Base-by-base conservation (phyloP, 140 eudicot genomes). In the Anethum foeniculum region DNA sequence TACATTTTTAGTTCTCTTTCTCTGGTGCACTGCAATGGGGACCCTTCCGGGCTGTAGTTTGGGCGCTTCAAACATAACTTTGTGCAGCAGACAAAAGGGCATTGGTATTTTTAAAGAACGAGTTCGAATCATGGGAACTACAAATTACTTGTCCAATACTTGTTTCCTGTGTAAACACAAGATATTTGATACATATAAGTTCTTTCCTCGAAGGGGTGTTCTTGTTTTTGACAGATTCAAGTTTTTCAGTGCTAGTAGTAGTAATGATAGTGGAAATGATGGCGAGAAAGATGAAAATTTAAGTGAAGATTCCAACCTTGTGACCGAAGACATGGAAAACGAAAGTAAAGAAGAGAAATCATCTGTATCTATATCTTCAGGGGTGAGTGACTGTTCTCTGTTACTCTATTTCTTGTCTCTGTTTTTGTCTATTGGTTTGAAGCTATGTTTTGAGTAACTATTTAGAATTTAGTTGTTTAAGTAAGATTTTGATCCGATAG, bases 221-320 rank as follows among this genome's bases (percentile, higher is more conserved):
- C 46, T 41, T 41, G 9, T 3, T 41, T 41, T 41, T 68, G n/a
- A 19, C 19, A 21, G 86, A 82, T 43, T 86, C 82, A 76, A 80
- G 73, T 71, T 90, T 30, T 82, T 51, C 71, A 75, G 84, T 46
- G 14, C 79, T 56, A 83, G 68, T 83, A 83, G 68, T 83, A 82
- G 82, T 15, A 82, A 41, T 46, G 51, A 1, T 19, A 62, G 84
- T 15, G 60, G 46, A 56, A 82, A 79, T 25, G 77, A 71, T 28
- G 85, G 76, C 5, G 86, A 41, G 18, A 85, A 84, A 47, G 86
- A 84, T 6, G 80, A 28, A 10, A 88, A 87, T 54, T 28, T 25
- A 82, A 71, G 82, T 30, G 82, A 82, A 58, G 85, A 83, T 78
- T 83, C 93, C 13, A 87, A 85, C 81, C 78, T 89, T 84, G 93